Evolutionary conservation across 2,329 filamentous ascomycete genomes (phyloP).

Genomic region (Claviceps monticola): DNA sequence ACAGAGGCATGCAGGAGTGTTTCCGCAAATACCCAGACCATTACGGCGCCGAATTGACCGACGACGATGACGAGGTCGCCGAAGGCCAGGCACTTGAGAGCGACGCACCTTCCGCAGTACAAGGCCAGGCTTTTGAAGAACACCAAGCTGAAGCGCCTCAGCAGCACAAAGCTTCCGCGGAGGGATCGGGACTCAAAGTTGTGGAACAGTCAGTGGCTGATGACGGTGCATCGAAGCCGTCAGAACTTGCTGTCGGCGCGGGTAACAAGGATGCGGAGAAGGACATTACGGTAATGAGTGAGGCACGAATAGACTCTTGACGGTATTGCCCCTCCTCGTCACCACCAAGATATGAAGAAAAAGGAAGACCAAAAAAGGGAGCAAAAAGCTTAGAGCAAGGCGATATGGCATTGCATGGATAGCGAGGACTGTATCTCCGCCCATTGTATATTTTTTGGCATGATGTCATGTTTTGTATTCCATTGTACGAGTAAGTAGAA

Average conservation of each 20-base stretch:
- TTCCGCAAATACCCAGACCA: conserved; percentile 87
- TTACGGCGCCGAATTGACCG: conserved; percentile 77
- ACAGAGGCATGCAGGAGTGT: conserved; percentile 90
- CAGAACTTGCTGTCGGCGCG: conserved; percentile 18
- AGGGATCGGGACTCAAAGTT: conserved; percentile 6
- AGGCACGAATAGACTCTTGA: conserved; percentile 4
- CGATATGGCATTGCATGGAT: not conserved
- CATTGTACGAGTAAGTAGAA: conserved; percentile 2
- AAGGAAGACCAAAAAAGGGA: not conserved
- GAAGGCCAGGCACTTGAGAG: conserved; percentile 15
- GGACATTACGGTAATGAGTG: conserved; percentile 10
- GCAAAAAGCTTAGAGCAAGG: not conserved
- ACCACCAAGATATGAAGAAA: not conserved
- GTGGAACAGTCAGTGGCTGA: conserved; percentile 4
- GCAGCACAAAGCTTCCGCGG: conserved; percentile 3
- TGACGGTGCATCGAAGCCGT: conserved; percentile 8
- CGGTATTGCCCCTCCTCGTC: not conserved
- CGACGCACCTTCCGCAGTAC: not conserved
- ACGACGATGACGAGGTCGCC: conserved; percentile 58
- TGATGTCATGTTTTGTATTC: conserved; percentile 5
- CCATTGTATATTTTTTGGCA: conserved; percentile 6
- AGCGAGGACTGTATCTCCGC: not conserved
- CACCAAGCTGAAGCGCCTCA: no score
- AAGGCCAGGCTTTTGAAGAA: not conserved
- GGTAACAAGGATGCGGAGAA: conserved; percentile 12